Percentiles rank a stretch among this genome's conserved stretches.
Evolutionary conservation across 768 basidiomycete species (phyloP).

Genomic region (Pleurotus ostreatus): DNA sequence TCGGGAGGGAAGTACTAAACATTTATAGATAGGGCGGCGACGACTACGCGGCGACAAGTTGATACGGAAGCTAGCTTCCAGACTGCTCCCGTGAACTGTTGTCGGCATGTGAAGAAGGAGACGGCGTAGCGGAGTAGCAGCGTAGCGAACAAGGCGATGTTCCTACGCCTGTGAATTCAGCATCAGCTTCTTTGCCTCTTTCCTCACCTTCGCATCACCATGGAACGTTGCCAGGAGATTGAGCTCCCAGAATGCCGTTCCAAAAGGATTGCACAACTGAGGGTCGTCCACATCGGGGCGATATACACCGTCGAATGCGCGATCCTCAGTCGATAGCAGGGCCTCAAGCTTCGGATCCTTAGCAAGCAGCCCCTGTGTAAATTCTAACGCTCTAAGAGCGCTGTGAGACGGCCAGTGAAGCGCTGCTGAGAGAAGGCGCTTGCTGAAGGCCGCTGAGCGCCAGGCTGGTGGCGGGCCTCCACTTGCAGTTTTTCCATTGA

Average conservation of each 20-base stretch:
- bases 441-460: slow-evolving; percentile 89
- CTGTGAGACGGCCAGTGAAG: slow-evolving; percentile 75
- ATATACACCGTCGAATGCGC: slow-evolving; percentile 81
- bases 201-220: slow-evolving; percentile 64
- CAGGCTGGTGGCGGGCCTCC: slow-evolving; percentile 40
- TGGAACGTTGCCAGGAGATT: slow-evolving; percentile 56
- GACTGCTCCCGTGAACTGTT: background rate
- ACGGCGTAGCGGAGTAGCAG: background rate
- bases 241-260: slow-evolving; percentile 85
- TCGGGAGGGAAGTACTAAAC: background rate
- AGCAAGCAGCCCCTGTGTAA: slow-evolving; percentile 67
- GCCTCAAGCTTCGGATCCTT: slow-evolving; percentile 81
- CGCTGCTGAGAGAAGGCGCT: slow-evolving; percentile 80
- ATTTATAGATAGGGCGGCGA: background rate
- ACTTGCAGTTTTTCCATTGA: slow-evolving; percentile 35
- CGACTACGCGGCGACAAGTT: background rate
- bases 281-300: slow-evolving; percentile 87
- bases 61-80: background rate
- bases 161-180: slow-evolving; percentile 2
- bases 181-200: slow-evolving; percentile 55
- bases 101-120: background rate
- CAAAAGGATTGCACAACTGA: slow-evolving; percentile 76
- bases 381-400: slow-evolving; percentile 66
- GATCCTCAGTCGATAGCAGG: slow-evolving; percentile 83
- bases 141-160: too few species aligned